phyloP scores from a whole-genome alignment of 306 rosid species.

The Inga laurina region DNA sequence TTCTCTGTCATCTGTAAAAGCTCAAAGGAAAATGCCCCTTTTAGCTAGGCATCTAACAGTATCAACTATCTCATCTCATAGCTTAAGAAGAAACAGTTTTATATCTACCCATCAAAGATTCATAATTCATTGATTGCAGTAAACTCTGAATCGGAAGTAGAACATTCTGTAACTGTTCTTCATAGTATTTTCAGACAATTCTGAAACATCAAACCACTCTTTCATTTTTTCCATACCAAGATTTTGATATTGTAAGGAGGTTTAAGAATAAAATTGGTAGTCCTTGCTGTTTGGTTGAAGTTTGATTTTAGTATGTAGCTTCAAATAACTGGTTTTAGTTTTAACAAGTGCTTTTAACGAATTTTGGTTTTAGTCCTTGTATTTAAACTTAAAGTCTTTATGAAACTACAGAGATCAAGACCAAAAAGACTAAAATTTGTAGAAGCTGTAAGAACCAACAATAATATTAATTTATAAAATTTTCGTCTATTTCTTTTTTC shows the following conservation, averaged over 20 bases:
- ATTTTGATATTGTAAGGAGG: background rate
- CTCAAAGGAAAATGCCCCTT: constrained; percentile 27
- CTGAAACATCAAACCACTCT: background rate
- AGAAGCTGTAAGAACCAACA: too few species aligned
- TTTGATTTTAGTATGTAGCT: too few species aligned
- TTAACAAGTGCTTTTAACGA: too few species aligned
- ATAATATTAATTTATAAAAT: too few species aligned
- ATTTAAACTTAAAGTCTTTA: too few species aligned
- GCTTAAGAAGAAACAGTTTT: background rate
- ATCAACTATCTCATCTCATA: background rate
- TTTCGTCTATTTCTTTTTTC: too few species aligned
- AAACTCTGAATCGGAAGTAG: background rate
- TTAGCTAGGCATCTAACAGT: constrained; percentile 6
- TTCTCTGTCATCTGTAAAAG: constrained; percentile 52
- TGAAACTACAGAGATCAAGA: too few species aligned
- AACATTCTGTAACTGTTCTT: background rate
- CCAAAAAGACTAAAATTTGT: too few species aligned
- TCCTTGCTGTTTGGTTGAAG: too few species aligned
- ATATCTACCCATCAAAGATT: background rate
- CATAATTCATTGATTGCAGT: background rate
- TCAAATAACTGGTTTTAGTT: too few species aligned
- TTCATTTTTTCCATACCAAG: background rate
- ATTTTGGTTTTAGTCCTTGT: too few species aligned
- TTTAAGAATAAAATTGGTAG: background rate
- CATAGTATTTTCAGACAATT: background rate